Percentiles rank a stretch among this genome's conserved stretches.
Conservation (phyloP, 2,329 filamentous ascomycete genomes). For the Graphilbum ipis-grandicollis region DNA sequence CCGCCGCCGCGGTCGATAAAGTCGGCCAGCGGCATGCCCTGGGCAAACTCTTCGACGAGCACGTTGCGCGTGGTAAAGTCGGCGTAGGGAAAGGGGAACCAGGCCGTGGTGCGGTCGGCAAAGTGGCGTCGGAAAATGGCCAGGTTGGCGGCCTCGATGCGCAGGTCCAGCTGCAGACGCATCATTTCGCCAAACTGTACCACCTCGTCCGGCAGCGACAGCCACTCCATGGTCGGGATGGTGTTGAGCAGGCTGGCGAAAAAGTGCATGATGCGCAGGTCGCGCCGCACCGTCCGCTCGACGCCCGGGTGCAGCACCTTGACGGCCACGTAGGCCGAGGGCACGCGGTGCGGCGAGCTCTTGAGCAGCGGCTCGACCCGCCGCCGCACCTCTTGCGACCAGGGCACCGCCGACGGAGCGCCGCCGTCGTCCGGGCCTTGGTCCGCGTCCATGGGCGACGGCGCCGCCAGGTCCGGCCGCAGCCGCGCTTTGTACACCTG, state of each 20-base stretch:
- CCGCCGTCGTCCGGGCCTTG: too few species aligned
- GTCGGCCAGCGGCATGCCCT: conserved; percentile 77
- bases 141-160: conserved; percentile 86
- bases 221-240: conserved; percentile 91
- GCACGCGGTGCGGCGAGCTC: conserved; percentile 66
- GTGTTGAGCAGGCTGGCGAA: conserved; percentile 72
- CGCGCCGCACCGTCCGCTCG: conserved; percentile 75
- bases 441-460: too few species aligned
- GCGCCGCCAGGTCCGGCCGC: conserved; percentile 56
- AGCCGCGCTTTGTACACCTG: conserved; percentile 95
- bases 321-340: conserved; percentile 83
- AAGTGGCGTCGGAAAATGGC: conserved; percentile 82
- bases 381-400: conserved; percentile 57
- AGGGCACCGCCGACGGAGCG: too few species aligned
- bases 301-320: conserved; percentile 91
- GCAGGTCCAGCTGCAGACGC: conserved; percentile 86
- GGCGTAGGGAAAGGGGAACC: conserved; percentile 87
- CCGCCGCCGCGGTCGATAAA: conserved; percentile 88
- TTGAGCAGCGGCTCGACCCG: conserved; percentile 80
- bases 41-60: conserved; percentile 86
- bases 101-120: conserved; percentile 75
- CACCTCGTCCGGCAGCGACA: conserved; percentile 90
- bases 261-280: conserved; percentile 84
- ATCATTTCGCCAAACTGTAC: conserved; percentile 96
- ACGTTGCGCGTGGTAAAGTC: conserved; percentile 88